Percentiles rank a stretch among this genome's conserved stretches.
phyloP scores from a whole-genome alignment of 2,329 filamentous ascomycete genomes.

The Tolypocladium sp. region DNA sequence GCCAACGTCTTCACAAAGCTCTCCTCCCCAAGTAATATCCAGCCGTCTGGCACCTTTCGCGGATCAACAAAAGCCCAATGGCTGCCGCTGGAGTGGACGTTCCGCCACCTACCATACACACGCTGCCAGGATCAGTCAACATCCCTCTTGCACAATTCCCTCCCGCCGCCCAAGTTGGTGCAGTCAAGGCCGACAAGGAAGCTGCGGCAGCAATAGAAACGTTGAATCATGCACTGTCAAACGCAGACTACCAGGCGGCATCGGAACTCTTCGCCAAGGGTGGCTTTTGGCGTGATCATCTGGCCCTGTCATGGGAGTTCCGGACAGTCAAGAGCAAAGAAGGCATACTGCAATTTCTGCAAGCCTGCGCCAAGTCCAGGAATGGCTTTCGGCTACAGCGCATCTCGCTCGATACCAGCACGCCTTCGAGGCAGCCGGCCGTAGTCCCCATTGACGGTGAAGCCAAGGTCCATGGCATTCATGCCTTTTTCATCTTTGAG shows the following conservation, averaged over 20 bases:
- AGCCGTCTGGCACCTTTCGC: background rate
- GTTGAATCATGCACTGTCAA: conserved; percentile 31
- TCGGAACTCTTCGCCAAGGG: conserved; percentile 30
- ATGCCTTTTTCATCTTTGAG: conserved; percentile 45
- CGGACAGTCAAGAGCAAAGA: conserved; percentile 36
- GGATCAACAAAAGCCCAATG: background rate
- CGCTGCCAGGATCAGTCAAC: conserved; percentile 43
- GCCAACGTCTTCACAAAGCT: background rate
- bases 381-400: conserved; percentile 31
- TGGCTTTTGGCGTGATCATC: conserved; percentile 50
- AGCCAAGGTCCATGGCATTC: conserved; percentile 41
- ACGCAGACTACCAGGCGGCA: conserved; percentile 22
- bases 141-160: conserved; percentile 36
- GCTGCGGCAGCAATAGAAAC: conserved; percentile 25
- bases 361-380: conserved; percentile 15
- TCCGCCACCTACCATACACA: background rate
- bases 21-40: background rate
- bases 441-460: conserved; percentile 37
- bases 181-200: conserved; percentile 25
- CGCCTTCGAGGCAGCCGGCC: conserved; percentile 32
- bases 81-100: background rate
- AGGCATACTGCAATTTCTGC: conserved; percentile 30
- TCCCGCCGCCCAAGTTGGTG: conserved; percentile 13
- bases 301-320: conserved; percentile 47
- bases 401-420: conserved; percentile 36